These are phyloP conservation scores for Aureobasidium uvarum DNA, from an alignment of 2,329 filamentous ascomycete genomes.

Conservation along the genomic window DNA sequence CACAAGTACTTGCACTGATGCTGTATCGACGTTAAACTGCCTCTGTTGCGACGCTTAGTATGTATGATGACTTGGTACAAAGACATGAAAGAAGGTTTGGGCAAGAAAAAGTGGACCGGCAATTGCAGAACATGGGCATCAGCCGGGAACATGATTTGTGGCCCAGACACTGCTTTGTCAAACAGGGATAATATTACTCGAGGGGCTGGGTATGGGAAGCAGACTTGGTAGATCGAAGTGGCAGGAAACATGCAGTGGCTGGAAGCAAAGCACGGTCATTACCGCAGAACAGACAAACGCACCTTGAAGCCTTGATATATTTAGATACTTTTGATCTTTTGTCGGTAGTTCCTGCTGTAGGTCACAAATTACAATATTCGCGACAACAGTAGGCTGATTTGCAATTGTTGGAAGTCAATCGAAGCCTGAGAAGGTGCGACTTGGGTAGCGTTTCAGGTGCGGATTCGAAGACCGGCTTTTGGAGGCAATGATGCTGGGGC, in stretches of 20 bases:
- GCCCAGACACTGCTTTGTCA: slow-evolving; percentile 4
- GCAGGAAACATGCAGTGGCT: slow-evolving; percentile 25
- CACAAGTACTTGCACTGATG: background rate
- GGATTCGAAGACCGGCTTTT: slow-evolving; percentile 4
- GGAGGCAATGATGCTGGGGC: slow-evolving; percentile 1
- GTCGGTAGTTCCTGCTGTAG: background rate
- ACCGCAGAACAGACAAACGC: slow-evolving; percentile 16
- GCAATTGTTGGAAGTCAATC: background rate
- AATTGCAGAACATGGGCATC: background rate
- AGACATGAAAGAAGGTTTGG: slow-evolving; percentile 23
- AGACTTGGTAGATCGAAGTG: slow-evolving; percentile 15
- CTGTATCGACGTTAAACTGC: slow-evolving; percentile 3
- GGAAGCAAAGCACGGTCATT: slow-evolving; percentile 23
- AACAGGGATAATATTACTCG: slow-evolving; percentile 21
- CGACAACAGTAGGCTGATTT: background rate
- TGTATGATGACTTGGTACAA: slow-evolving; percentile 14
- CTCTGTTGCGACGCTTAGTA: slow-evolving; percentile 9
- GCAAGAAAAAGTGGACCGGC: slow-evolving; percentile 9
- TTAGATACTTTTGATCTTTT: background rate
- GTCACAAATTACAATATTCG: background rate
- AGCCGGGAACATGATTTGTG: background rate
- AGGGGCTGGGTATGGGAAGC: slow-evolving; percentile 22
- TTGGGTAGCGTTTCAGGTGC: background rate
- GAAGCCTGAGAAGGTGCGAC: slow-evolving; percentile 10
- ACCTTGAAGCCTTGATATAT: slow-evolving; percentile 22